phyloP scores from a whole-genome alignment of 352 stramenopile genomes.

The Phytophthora idaei region DNA sequence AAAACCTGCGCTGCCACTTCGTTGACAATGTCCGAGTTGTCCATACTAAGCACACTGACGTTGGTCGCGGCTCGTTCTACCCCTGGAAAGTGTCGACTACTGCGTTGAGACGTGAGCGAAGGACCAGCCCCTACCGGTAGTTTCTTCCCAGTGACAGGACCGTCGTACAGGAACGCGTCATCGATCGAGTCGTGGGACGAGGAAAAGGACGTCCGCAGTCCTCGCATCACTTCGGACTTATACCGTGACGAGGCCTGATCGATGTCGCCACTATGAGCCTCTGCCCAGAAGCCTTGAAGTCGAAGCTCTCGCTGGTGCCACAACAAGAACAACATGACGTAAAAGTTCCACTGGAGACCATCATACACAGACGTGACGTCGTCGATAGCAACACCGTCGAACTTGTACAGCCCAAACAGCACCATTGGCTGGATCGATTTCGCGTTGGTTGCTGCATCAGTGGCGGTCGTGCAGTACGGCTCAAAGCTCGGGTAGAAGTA shows the following conservation, averaged over 20 bases:
- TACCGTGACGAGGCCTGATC: conserved; percentile 45
- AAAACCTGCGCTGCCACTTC: conserved; percentile 55
- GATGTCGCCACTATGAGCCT: conserved; percentile 29
- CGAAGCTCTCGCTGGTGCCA: conserved; percentile 86
- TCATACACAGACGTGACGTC: conserved; percentile 59
- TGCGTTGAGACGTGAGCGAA: conserved; percentile 29
- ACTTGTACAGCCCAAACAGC: conserved; percentile 88
- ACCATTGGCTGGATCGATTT: conserved; percentile 81
- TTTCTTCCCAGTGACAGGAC: conserved; percentile 22
- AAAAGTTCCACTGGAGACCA: conserved; percentile 87
- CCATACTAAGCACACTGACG: conserved; percentile 32
- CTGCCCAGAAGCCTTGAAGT: conserved; percentile 76
- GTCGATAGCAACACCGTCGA: conserved; percentile 70
- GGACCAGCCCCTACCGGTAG: conserved; percentile 8
- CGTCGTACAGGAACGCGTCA: conserved; percentile 58
- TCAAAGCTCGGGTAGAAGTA: conserved; percentile 83
- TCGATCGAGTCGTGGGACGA: conserved; percentile 83
- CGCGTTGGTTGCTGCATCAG: conserved; percentile 44
- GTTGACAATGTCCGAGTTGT: conserved; percentile 39
- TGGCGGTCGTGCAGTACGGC: conserved; percentile 63
- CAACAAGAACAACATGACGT: conserved; percentile 75
- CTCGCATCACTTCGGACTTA: conserved; percentile 50
- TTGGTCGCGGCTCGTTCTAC: conserved; percentile 30
- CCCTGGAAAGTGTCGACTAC: conserved; percentile 18
- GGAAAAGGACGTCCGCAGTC: conserved; percentile 48